Base-by-base conservation (phyloP, 352 stramenopile species). In the Pythium brassicae region DNA sequence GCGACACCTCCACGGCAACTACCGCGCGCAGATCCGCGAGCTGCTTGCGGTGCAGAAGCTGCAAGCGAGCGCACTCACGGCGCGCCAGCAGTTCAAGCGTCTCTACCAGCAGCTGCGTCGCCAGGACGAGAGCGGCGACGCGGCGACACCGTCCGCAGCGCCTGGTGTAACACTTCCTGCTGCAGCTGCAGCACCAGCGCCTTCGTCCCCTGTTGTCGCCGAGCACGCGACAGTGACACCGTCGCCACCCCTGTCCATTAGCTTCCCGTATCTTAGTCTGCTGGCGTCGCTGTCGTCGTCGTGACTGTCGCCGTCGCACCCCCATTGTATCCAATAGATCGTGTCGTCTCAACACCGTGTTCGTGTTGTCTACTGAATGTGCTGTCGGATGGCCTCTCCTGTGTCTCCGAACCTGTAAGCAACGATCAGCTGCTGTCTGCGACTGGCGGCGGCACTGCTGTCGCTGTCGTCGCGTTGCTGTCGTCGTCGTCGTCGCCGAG, bases 21-120 rank as follows among this genome's bases (percentile, higher is more conserved):
- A 81, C 46, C 45, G 65, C 14, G 32, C 53, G 10, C 70, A 83
- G 48, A 69, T 76, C 34, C 55, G 72, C 10, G 76, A 86, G 26
- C 51, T 86, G 25, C 37, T 68, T 25, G 57, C 60, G 6, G 60
- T 83, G 64, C 78, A 88, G 60, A 72, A 71, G 23, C 59, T 88
- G 32, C 59, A 88, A 52, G 73, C 76, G 3, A 69, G 71, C 50
- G 75, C 75, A 9, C 50, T 86, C 11, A 63, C 59, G 3, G 74
- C 78, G 12, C 65, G 69, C 9, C 78, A 85, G 48, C 59, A 69
- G 44, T 76, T 85, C 54, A 48, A 70, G 25, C 63, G 73, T 4
- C 50, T 85, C 19, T 55, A 55, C 37, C 22, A 55, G 17, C 55
- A 67, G 22, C 9, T 56, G 14, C 27, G 39, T 3, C 43, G 11